Percentiles rank a stretch among this genome's conserved stretches.
Conservation (phyloP, 768 basidiomycete species). For the Panaeolus papilionaceus region DNA sequence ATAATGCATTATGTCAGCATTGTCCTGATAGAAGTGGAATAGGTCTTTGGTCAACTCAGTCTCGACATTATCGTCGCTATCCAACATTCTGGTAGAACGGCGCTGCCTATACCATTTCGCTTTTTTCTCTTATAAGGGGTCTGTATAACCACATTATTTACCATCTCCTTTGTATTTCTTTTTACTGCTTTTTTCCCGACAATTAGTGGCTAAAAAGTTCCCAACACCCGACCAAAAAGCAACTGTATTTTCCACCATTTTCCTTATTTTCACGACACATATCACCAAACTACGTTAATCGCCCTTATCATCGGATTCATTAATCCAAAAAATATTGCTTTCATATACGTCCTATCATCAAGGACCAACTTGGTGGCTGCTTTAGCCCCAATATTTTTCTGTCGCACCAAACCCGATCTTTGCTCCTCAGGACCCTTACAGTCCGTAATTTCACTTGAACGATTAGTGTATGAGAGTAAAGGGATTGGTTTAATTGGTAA, state of each 20-base stretch:
- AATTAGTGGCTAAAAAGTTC: not conserved
- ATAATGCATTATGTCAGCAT: not conserved
- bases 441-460: slow-evolving; percentile 10
- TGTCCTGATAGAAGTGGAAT: not conserved
- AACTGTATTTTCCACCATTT: slow-evolving; percentile 25
- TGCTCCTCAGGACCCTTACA: not conserved
- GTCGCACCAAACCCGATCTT: slow-evolving; percentile 10
- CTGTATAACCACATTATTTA: slow-evolving; percentile 3
- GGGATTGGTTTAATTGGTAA: slow-evolving; percentile 8
- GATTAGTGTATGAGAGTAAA: slow-evolving; percentile 8
- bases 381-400: not conserved
- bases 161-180: not conserved
- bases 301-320: slow-evolving; percentile 23
- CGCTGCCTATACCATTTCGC: not conserved
- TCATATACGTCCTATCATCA: not conserved
- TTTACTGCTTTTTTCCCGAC: slow-evolving; percentile 16
- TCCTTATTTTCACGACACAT: slow-evolving; percentile 25
- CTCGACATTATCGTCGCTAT: not conserved
- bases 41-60: not conserved
- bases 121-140: not conserved
- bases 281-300: slow-evolving; percentile 29
- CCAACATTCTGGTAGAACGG: not conserved
- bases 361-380: not conserved
- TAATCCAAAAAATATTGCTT: not conserved
- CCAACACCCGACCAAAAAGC: slow-evolving; percentile 16